Evolutionary conservation across 208 protist species (phyloP).

Genomic region (Spongospora subterranea): DNA sequence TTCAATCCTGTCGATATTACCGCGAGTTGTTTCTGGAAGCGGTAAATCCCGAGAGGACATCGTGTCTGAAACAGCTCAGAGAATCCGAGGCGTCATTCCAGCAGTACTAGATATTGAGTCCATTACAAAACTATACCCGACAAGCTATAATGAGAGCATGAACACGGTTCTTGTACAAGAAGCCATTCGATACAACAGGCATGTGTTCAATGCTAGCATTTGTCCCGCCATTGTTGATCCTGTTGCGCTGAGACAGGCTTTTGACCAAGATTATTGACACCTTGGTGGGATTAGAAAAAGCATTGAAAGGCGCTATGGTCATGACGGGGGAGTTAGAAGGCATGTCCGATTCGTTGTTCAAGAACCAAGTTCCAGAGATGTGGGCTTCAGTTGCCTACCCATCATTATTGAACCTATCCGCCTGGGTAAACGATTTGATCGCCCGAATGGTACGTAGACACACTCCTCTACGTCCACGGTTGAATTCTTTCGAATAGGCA

Average conservation of each 20-base stretch:
- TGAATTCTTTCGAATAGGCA: not conserved
- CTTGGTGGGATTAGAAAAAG: constrained; percentile 91
- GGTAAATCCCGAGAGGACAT: constrained; percentile 72
- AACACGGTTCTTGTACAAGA: constrained; percentile 74
- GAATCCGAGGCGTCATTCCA: constrained; percentile 75
- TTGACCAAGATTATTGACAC: constrained; percentile 84
- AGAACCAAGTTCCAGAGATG: constrained; percentile 90
- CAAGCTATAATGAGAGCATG: constrained; percentile 71
- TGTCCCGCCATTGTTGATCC: not conserved
- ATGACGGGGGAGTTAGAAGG: constrained; percentile 94
- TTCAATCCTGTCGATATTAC: constrained; percentile 68
- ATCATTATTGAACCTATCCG: constrained; percentile 94
- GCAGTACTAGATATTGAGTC: constrained; percentile 64
- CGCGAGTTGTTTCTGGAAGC: constrained; percentile 24
- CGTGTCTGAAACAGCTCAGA: constrained; percentile 81
- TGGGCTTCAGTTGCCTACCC: constrained; percentile 90
- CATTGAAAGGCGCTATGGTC: constrained; percentile 94
- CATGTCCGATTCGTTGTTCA: constrained; percentile 88
- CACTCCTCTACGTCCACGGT: not conserved
- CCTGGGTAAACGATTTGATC: constrained; percentile 94
- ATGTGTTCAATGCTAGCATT: constrained; percentile 52
- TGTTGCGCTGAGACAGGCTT: constrained; percentile 84
- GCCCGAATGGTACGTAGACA: constrained; percentile 75
- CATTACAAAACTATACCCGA: constrained; percentile 68
- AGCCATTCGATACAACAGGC: constrained; percentile 71